Conservation (phyloP, 2,329 filamentous ascomycete species). For the Trichoderma arundinaceum region DNA sequence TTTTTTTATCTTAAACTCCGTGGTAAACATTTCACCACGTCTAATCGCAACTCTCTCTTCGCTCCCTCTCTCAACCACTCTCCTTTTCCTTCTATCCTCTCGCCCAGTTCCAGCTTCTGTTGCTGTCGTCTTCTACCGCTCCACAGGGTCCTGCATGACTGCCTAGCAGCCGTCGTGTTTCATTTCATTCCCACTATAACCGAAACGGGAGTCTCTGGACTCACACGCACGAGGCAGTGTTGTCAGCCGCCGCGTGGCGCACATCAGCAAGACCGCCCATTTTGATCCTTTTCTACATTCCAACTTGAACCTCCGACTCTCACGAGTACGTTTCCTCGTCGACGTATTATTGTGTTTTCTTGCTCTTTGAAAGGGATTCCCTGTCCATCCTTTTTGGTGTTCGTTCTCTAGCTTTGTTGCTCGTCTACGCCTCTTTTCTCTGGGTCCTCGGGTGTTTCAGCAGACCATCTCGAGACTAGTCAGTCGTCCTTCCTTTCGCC, state of each 20-base stretch:
- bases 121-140: not conserved
- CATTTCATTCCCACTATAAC: constrained; percentile 2
- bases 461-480: constrained; percentile 28
- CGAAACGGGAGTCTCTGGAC: constrained; percentile 10
- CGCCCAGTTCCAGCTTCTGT: not conserved
- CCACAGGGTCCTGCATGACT: constrained; percentile 13
- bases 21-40: constrained; percentile 1
- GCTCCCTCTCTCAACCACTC: constrained; percentile 9
- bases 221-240: constrained; percentile 28
- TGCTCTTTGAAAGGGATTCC: not conserved
- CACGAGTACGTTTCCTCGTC: not conserved
- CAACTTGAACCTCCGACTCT: not conserved
- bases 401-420: not conserved
- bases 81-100: not conserved
- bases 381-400: not conserved
- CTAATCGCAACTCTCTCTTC: constrained; percentile 18
- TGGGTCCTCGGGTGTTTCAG: constrained; percentile 26
- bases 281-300: constrained; percentile 7
- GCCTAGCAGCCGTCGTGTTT: constrained; percentile 17
- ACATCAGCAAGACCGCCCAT: constrained; percentile 19
- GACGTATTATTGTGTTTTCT: not conserved
- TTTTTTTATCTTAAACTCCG: constrained; percentile 9
- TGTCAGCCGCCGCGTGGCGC: constrained; percentile 26
- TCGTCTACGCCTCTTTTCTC: constrained; percentile 3
- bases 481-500: constrained; percentile 21